phyloP scores from a whole-genome alignment of 441 rosid species.

The Gossypium schwendimanii region DNA sequence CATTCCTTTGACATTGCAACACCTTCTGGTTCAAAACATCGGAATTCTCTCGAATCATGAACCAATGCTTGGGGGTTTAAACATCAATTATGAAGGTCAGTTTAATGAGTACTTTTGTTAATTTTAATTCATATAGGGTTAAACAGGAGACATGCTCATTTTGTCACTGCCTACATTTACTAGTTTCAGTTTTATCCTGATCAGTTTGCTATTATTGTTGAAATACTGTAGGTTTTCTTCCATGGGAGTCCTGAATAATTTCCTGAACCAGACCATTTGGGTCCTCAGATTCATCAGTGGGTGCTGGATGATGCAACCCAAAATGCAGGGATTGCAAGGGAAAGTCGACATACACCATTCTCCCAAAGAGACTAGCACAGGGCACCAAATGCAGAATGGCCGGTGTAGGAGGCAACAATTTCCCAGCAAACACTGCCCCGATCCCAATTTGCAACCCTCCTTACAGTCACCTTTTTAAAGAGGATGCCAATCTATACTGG shows the following conservation, averaged over 20 bases:
- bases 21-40: too few relatives aligned
- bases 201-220: not conserved
- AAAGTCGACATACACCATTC: not conserved
- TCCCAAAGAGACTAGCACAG: not conserved
- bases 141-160: not conserved
- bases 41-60: not conserved
- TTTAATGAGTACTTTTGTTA: not conserved
- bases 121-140: not conserved
- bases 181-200: not conserved
- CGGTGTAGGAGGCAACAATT: not conserved
- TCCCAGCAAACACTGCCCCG: not conserved
- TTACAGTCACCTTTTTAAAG: not conserved
- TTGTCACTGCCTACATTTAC: too few relatives aligned
- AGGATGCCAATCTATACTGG: not conserved
- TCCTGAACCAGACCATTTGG: not conserved
- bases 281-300: not conserved
- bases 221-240: not conserved
- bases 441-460: not conserved
- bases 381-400: not conserved
- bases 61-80: not conserved
- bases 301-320: not conserved
- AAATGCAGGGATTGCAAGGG: not conserved
- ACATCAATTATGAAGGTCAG: not conserved
- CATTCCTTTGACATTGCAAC: too few relatives aligned
- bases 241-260: constrained; percentile 3